Conservation (phyloP, 139 green algal genomes). For the Chlamydomonas asymmetrica region DNA sequence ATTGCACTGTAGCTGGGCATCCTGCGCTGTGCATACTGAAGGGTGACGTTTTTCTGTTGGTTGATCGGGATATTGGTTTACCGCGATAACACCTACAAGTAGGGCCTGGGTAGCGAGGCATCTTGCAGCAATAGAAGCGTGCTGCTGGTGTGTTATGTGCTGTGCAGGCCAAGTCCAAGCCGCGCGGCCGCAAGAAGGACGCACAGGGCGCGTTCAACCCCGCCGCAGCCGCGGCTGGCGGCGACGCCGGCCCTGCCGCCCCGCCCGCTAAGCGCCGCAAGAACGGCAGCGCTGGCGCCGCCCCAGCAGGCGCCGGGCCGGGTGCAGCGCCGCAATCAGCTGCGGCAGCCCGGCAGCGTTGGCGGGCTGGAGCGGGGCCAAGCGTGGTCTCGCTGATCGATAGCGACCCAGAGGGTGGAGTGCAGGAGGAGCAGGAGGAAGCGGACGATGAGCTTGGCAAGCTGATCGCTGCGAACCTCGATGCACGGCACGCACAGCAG, state of each 20-base stretch:
- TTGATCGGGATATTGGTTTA: too few species aligned
- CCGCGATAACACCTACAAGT: not conserved
- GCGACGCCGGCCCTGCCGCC: not conserved
- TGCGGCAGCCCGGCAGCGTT: too few species aligned
- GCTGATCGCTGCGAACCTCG: too few species aligned
- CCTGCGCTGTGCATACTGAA: too few species aligned
- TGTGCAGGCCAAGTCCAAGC: conserved; percentile 8
- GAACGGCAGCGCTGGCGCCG: not conserved
- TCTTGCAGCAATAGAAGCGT: not conserved
- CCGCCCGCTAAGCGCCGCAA: conserved; percentile 8
- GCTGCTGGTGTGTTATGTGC: not conserved
- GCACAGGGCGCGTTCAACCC: too few species aligned
- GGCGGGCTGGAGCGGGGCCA: not conserved
- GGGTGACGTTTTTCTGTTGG: too few species aligned
- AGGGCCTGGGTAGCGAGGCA: not conserved
- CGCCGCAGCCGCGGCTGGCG: not conserved
- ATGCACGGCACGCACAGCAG: too few species aligned
- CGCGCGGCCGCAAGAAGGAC: conserved; percentile 2
- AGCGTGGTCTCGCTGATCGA: not conserved
- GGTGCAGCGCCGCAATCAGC: not conserved
- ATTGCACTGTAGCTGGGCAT: too few species aligned
- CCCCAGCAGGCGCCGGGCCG: not conserved
- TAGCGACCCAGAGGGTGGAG: not conserved
- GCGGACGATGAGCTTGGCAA: not conserved
- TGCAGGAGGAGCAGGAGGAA: not conserved